Base-by-base conservation (phyloP, 2,329 filamentous ascomycete genomes). In the Zymoseptoria pseudotritici region DNA sequence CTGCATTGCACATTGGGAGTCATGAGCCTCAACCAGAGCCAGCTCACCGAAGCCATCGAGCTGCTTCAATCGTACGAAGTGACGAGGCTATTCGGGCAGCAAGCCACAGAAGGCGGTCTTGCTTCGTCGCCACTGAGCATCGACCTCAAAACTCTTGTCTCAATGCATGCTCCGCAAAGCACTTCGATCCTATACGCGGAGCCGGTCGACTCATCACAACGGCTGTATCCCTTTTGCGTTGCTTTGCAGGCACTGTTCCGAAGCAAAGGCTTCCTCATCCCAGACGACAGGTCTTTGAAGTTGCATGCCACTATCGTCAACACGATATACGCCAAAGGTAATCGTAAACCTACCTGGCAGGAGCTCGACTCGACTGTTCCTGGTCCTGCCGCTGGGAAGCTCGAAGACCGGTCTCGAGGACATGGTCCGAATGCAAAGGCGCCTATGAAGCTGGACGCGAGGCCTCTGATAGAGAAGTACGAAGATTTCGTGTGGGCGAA, bases 221-320 rank as follows among this genome's bases (percentile, higher is more conserved):
- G 78, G 0, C 74, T 92, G 2, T 74, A 78, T 29, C 67, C 71
- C 1, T 87, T 91, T 69, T 86, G 85, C 64, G 74, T 82, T 64
- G 71, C 70, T n/a, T 69, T 91, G 13, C 77, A 80, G 61, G 69
- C 74, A 0, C 64, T 67, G 1, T 91, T 92, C 66, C 75, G 75
- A 19, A 76, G 82, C 1, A 76, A 77, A 0, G 84, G 79, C 1
- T 73, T 89, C 9, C 76, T 91, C 69, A 70, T 79, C 0, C 75
- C 78, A 1, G 86, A 89, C 24, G 75, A 77, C 11, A 77, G 90
- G 58, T 82, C 84, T 6, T 73, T 97, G 63, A 81, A 89, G 20
- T 75, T 97, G 56, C 93, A 97, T 71, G 91, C 90, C 19, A 97
- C 93, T 0, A 77, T 97, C 3, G 76, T 94, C 55, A 96, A 97